Percentiles rank a stretch among this genome's conserved stretches.
Evolutionary conservation across 139 green algal genomes (phyloP).

Genomic region (Nannochloris sp.): DNA sequence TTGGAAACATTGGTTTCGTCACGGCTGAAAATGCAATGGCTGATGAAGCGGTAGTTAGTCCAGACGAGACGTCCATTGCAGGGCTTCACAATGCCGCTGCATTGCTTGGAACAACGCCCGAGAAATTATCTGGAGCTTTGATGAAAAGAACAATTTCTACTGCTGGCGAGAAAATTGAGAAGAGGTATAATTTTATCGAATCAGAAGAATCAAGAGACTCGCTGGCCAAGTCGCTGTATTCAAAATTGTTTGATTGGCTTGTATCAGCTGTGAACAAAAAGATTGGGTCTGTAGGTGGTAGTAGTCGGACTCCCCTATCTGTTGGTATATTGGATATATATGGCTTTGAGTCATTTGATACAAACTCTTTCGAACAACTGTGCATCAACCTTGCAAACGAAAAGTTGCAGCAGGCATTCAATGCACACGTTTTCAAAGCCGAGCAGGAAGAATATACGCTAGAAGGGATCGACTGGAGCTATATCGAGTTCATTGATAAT

Average conservation of each 20-base stretch:
- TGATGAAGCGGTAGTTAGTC: slow-evolving; percentile 30
- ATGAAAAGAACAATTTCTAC: slow-evolving; percentile 49
- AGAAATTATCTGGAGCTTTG: slow-evolving; percentile 47
- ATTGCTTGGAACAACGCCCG: slow-evolving; percentile 45
- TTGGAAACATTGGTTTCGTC: slow-evolving; percentile 79
- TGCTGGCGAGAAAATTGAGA: slow-evolving; percentile 60
- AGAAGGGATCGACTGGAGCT: slow-evolving; percentile 94
- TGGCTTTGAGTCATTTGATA: slow-evolving; percentile 81
- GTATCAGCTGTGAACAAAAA: slow-evolving; percentile 70
- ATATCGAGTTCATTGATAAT: slow-evolving; percentile 98
- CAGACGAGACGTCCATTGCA: neutral
- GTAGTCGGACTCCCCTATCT: slow-evolving; percentile 7
- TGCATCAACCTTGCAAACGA: slow-evolving; percentile 99
- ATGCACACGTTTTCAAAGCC: slow-evolving; percentile 76
- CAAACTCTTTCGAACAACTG: slow-evolving; percentile 92
- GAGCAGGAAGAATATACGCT: slow-evolving; percentile 81
- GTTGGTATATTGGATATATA: slow-evolving; percentile 92
- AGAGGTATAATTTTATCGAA: slow-evolving; percentile 49
- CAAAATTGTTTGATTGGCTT: slow-evolving; percentile 73
- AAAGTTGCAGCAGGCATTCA: slow-evolving; percentile 97
- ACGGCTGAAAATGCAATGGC: neutral
- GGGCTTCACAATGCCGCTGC: slow-evolving; percentile 29
- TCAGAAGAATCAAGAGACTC: slow-evolving; percentile 60
- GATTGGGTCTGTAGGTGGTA: slow-evolving; percentile 34
- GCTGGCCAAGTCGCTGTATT: slow-evolving; percentile 83